Conservation (phyloP, 139 green algal genomes). For the Diplosphaera chodatii region DNA sequence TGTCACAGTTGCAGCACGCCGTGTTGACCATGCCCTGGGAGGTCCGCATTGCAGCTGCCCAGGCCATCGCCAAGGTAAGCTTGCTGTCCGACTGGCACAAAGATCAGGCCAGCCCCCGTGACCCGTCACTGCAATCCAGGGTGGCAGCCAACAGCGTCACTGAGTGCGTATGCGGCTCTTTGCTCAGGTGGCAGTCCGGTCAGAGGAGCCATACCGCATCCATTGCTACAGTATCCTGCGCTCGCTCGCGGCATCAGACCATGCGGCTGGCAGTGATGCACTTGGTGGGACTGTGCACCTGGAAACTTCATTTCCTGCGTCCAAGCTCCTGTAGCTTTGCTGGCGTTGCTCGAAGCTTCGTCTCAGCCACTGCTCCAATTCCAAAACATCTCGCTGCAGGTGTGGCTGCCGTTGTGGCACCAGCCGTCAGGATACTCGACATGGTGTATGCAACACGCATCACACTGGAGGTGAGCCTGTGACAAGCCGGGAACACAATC, state of each 20-base stretch:
- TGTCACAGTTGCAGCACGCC: constrained; percentile 35
- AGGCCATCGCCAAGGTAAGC: constrained; percentile 42
- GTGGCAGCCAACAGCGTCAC: too few species aligned
- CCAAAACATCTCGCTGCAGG: too few species aligned
- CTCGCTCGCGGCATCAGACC: constrained; percentile 4
- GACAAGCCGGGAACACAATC: too few species aligned
- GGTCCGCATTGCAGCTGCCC: constrained; percentile 27
- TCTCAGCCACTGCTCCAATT: too few species aligned
- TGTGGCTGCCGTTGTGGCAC: constrained; percentile 37
- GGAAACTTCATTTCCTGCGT: too few species aligned
- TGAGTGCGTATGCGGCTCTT: too few species aligned
- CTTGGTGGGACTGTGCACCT: too few species aligned
- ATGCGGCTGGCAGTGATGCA: constrained; percentile 12
- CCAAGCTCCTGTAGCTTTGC: too few species aligned
- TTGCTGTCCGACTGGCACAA: too few species aligned
- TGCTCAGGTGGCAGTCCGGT: constrained; percentile 64
- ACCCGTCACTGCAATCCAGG: too few species aligned
- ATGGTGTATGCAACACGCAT: constrained; percentile 54
- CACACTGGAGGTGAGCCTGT: constrained; percentile 29
- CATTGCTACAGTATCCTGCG: constrained; percentile 70
- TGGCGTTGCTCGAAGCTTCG: too few species aligned
- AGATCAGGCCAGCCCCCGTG: too few species aligned
- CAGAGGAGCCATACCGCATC: constrained; percentile 73
- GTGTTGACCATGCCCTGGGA: constrained; percentile 34
- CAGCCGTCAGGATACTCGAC: constrained; percentile 59